A percentile compares a stretch with the other conserved stretches of the same genome.
phyloP scores from a whole-genome alignment of 2,329 filamentous ascomycete genomes.

The Colletotrichum navitas region DNA sequence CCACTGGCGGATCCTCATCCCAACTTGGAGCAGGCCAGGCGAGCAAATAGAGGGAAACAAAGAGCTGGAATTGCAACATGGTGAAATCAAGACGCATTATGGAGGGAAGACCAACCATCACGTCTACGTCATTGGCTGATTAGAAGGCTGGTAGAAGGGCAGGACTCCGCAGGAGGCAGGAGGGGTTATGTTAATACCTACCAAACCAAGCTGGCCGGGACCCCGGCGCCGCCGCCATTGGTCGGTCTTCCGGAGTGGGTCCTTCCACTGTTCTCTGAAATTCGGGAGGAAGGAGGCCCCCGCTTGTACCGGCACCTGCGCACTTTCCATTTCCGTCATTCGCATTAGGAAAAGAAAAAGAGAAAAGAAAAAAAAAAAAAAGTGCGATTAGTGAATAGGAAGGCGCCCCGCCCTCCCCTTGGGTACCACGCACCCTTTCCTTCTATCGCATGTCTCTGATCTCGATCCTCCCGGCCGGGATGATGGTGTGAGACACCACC shows the following conservation, averaged over 20 bases:
- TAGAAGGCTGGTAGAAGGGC: conserved; percentile 1
- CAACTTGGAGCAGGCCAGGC: background rate
- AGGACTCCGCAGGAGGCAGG: too few species aligned
- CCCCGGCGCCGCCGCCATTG: conserved; percentile 15
- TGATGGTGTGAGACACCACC: conserved; percentile 18
- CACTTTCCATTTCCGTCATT: conserved; percentile 6
- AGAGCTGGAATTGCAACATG: conserved; percentile 14
- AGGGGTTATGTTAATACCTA: too few species aligned
- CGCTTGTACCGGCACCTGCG: conserved; percentile 10
- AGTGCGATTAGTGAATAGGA: background rate
- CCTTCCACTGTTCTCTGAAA: conserved; percentile 13
- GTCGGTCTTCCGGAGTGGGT: conserved; percentile 19
- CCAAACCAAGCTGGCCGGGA: background rate
- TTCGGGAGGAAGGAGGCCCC: conserved; percentile 8
- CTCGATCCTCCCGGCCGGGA: conserved; percentile 17
- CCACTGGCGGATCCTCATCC: background rate
- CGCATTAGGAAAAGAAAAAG: background rate
- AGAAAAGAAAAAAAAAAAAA: background rate
- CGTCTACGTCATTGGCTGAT: conserved; percentile 36
- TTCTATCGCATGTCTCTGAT: background rate
- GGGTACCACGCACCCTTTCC: background rate
- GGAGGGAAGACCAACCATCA: conserved; percentile 16
- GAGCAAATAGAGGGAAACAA: background rate
- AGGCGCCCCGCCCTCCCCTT: background rate
- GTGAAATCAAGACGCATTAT: background rate